Base-by-base conservation (phyloP, 352 stramenopile genomes). In the Phytopythium delawarense region DNA sequence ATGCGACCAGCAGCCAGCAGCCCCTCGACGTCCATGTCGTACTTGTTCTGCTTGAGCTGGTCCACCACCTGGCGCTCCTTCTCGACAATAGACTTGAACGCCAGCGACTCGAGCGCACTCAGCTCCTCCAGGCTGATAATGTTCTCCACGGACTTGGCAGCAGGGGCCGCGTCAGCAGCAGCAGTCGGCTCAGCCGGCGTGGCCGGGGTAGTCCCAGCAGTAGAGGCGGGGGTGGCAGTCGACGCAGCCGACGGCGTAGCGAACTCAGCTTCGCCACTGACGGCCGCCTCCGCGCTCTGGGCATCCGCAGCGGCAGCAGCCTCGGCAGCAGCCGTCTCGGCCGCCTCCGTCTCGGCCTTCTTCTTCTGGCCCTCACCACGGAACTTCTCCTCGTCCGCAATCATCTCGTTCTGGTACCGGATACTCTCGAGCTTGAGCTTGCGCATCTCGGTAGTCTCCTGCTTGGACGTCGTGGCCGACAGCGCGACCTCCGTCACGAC, bases 401-500 rank as follows among this genome's bases (percentile, higher is more conserved):
- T 96, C 81, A 97, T 92, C 69, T 98, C 92, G 79, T 99, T 98
- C 79, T 99, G 95, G 76, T 98, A 95, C 16, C 94, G 83, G 57
- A 99, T 88, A 62, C 95, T 96, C 64, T 98, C 85, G 34, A 92
- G 79, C 73, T 91, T 91, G 60, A 92, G 70, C 69, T 94, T 84
- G 58, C 81, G 79, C 79, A 91, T 86, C 67, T 93, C 76, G 20
- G 75, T 64, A 4, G 72, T 88, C 57, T 88, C 79, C 66, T 90
- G 81, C 40, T 72, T 79, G 1, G 79, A 79, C 48, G 79, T 72
- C 32, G 92, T 94, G 16, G 82, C 88, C 20, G 76, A 84, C 53
- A 94, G 70, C 49, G 84, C 86, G n/a, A 94, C 83, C 64, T 94
- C 86, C 30, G 83, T 94, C 72, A 94, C 86, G 23, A 94, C 74